phyloP scores from a whole-genome alignment of 2,329 filamentous ascomycete species.

The Fusarium concolor region DNA sequence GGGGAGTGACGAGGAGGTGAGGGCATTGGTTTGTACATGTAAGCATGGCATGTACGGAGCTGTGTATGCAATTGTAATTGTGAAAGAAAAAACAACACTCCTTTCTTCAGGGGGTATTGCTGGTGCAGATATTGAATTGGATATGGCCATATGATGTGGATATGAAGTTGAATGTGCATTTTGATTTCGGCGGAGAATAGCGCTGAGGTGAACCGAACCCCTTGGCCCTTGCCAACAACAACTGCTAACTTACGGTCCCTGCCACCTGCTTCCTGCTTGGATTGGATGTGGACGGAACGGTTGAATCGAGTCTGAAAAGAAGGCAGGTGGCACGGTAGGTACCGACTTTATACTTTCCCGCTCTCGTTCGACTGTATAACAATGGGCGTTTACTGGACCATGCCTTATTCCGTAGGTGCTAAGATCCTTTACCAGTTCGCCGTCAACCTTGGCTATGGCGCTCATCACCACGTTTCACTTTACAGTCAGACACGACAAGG shows the following conservation, averaged over 20 bases:
- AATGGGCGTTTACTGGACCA: background rate
- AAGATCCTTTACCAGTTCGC: background rate
- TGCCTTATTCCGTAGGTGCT: constrained; percentile 4
- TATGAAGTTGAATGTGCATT: background rate
- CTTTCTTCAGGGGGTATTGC: background rate
- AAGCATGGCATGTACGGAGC: background rate
- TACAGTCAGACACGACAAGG: constrained; percentile 11
- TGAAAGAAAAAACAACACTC: background rate
- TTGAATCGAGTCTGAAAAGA: background rate
- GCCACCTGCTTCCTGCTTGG: constrained; percentile 6
- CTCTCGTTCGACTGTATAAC: background rate
- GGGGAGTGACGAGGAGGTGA: background rate
- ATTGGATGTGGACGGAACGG: constrained; percentile 4
- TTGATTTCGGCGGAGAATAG: constrained; percentile 24
- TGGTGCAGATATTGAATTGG: background rate
- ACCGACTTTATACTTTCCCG: constrained; percentile 30
- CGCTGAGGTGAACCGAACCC: constrained; percentile 29
- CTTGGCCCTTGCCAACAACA: constrained; percentile 9
- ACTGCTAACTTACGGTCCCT: background rate
- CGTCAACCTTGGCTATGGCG: constrained; percentile 1
- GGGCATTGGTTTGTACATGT: background rate
- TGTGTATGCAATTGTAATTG: background rate
- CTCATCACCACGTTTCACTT: constrained; percentile 12
- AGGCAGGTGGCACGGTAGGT: constrained; percentile 10
- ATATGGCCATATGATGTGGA: background rate